Evolutionary conservation across 257 asterid species (phyloP), one percentile per base, ranked within the genome.

Genomic region (Nicotiana benthamiana): DNA sequence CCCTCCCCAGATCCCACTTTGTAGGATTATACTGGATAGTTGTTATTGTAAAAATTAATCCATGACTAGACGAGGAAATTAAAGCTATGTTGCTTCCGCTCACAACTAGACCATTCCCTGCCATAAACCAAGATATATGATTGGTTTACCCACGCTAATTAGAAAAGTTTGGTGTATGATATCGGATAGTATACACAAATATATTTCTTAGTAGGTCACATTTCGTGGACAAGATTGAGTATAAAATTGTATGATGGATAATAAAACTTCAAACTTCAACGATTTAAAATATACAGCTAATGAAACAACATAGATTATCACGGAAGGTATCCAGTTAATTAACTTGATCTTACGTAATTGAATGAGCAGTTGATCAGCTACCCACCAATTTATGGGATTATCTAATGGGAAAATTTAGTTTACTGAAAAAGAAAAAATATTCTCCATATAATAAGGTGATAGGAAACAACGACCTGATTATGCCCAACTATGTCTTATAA

Each of bases 311-410:
- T 62, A 13, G 17, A 62, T 26, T 20, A 60, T 60, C 2, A 66
- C 9, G 3, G 56, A 68, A 36, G 76, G 15, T 22, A 70, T 22
- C 34, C 34, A 17, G 32, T 64, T 70, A 13, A 3, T 36, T 54
- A 15, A 32, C 79, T 77, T 24, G 28, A 51, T 59, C 30, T 43
- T 43, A 43, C 77, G 79, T 30, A 77, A 82, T 62, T 46, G 78
- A 72, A 46, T 72, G 26, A 56, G 64, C 57, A 56, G 85, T 78
- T 57, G 80, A 82, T 82, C 75, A 46, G 40, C 24, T 6, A 67
- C 74, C 63, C 53, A 36, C 40, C 32, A 40, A 40, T 40, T 9
- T 40, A 56, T 17, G 8, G 51, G 48, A 67, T 61, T 28, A 68
- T 57, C 20, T 28, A 56, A 56, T 63, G 20, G 32, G 1, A 13